These are phyloP conservation scores for Elaeis oleifera DNA, from an alignment of 202 grass and related monocot genomes.

Conservation along the genomic window DNA sequence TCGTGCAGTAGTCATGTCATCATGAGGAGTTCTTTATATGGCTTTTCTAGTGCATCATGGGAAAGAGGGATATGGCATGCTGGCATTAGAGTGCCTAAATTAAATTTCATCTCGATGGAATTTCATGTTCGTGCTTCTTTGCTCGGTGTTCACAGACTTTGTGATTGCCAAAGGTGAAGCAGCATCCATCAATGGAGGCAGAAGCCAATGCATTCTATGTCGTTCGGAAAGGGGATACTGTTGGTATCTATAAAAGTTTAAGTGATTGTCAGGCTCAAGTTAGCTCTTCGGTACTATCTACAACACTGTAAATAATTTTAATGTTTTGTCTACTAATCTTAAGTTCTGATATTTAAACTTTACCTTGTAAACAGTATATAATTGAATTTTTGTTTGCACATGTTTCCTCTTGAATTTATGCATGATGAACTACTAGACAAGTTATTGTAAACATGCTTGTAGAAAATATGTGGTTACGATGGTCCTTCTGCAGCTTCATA, in stretches of 20 bases:
- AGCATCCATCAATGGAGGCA: constrained; percentile 4
- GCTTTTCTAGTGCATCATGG: constrained; percentile 9
- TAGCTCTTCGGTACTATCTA: constrained; percentile 29
- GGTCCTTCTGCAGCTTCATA: too few species aligned
- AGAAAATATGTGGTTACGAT: too few species aligned
- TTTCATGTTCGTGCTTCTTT: constrained; percentile 12
- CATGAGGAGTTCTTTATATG: constrained; percentile 21
- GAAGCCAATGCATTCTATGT: constrained; percentile 30
- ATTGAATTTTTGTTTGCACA: too few species aligned
- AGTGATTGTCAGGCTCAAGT: constrained; percentile 35
- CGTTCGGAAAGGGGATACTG: constrained; percentile 25
- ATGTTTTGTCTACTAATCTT: too few species aligned
- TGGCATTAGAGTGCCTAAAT: constrained; percentile 4
- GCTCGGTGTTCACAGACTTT: constrained; percentile 7
- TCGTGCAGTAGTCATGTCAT: constrained; percentile 4
- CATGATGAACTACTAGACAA: too few species aligned
- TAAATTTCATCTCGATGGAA: constrained; percentile 1
- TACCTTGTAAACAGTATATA: too few species aligned
- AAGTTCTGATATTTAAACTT: too few species aligned
- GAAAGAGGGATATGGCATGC: constrained; percentile 1
- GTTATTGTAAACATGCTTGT: too few species aligned
- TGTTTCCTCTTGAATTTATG: too few species aligned
- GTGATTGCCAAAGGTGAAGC: constrained; percentile 1
- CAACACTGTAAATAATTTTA: too few species aligned
- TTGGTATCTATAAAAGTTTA: constrained; percentile 29